phyloP scores from a whole-genome alignment of 768 basidiomycete species.

The Panaeolus cyanescens region DNA sequence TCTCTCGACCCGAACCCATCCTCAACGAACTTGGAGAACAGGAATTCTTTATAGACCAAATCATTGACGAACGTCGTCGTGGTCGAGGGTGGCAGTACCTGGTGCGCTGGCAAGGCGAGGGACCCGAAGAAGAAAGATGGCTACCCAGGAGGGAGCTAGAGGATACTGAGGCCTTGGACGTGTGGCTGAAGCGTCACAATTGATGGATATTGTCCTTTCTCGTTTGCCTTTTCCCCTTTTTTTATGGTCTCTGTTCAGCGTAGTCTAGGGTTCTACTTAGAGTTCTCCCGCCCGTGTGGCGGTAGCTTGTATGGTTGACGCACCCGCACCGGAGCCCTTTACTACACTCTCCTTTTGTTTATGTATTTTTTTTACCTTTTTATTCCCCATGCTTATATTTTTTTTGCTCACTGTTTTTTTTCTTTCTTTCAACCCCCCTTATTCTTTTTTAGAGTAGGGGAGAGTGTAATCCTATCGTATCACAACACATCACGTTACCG shows the following conservation, averaged over 20 bases:
- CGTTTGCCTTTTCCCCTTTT: neutral
- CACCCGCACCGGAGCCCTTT: neutral
- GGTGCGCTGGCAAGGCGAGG: slow-evolving; percentile 32
- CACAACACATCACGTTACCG: too few relatives aligned
- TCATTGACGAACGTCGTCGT: slow-evolving; percentile 21
- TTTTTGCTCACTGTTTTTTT: too few relatives aligned
- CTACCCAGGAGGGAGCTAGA: slow-evolving; percentile 19
- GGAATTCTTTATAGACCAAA: slow-evolving; percentile 25
- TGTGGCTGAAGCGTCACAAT: slow-evolving; percentile 7
- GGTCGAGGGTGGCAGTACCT: slow-evolving; percentile 32
- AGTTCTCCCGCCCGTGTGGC: neutral
- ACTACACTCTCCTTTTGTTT: neutral
- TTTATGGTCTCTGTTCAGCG: neutral
- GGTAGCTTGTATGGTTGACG: slow-evolving; percentile 9
- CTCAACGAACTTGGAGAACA: slow-evolving; percentile 7
- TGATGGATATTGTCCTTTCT: neutral
- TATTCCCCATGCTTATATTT: too few relatives aligned
- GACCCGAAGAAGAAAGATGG: slow-evolving; percentile 29
- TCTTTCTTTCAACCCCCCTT: too few relatives aligned
- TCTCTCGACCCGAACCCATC: neutral
- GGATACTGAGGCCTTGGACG: slow-evolving; percentile 23
- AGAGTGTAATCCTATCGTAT: slow-evolving; percentile 7
- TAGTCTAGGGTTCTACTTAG: too few relatives aligned
- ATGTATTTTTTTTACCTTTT: neutral
- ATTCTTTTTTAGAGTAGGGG: slow-evolving; percentile 5